These are phyloP conservation scores for Fusarium lyarnte DNA, from an alignment of 2,329 filamentous ascomycete species.

Conservation along the genomic window DNA sequence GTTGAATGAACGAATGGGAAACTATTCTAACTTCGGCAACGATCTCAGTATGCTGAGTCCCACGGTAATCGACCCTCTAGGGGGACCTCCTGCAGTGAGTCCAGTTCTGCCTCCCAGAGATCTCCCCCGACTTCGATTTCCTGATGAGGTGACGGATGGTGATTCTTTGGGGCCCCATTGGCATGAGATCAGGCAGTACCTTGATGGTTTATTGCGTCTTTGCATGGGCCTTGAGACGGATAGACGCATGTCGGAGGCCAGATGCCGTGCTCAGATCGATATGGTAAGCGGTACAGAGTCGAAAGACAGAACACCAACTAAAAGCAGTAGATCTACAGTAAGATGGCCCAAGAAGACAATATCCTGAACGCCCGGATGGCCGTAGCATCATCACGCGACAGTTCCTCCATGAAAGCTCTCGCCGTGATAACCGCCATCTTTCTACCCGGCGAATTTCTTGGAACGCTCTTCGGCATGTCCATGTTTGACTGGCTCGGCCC, in stretches of 20 bases:
- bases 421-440: conserved; percentile 61
- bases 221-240: conserved; percentile 58
- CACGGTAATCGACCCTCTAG: conserved; percentile 31
- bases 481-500: conserved; percentile 58
- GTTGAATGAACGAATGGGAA: conserved; percentile 47
- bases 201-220: conserved; percentile 55
- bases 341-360: conserved; percentile 61
- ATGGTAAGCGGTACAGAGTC: conserved; percentile 47
- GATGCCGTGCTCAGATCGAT: conserved; percentile 58
- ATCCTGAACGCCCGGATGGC: conserved; percentile 56
- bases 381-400: conserved; percentile 53
- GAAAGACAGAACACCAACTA: background rate
- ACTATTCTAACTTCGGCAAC: conserved; percentile 28
- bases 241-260: conserved; percentile 56
- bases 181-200: conserved; percentile 59
- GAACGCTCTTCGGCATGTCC: conserved; percentile 57
- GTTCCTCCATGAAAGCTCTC: conserved; percentile 59
- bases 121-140: conserved; percentile 28
- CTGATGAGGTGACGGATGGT: conserved; percentile 30
- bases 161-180: conserved; percentile 52
- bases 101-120: conserved; percentile 36
- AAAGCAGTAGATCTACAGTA: conserved; percentile 54
- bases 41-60: conserved; percentile 44
- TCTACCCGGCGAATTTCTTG: conserved; percentile 58
- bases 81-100: conserved; percentile 40